Percentiles rank a stretch among this genome's conserved stretches.
These are phyloP conservation scores for Stagonosporopsis tanaceti DNA, from an alignment of 2,329 filamentous ascomycete genomes.

Conservation along the genomic window DNA sequence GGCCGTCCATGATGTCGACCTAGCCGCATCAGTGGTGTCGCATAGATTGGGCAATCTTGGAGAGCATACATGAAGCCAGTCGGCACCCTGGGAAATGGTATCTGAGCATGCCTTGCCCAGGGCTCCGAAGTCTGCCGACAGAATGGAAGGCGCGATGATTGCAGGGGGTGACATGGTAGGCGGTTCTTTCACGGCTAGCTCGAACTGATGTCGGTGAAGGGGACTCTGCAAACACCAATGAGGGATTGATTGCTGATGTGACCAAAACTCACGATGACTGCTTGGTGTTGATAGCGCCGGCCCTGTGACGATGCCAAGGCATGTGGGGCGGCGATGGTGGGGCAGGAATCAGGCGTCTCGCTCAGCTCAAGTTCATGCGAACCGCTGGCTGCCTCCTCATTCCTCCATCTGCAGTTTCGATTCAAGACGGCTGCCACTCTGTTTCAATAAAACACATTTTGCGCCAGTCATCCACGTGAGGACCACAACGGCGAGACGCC, in stretches of 20 bases:
- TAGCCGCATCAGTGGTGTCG: slow-evolving; percentile 73
- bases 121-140: slow-evolving; percentile 93
- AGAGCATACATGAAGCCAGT: slow-evolving; percentile 50
- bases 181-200: slow-evolving; percentile 20
- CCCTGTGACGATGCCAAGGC: slow-evolving; percentile 22
- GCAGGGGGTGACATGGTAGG: slow-evolving; percentile 81
- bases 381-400: slow-evolving; percentile 20
- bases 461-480: neutral
- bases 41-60: slow-evolving; percentile 1
- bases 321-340: slow-evolving; percentile 15
- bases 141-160: slow-evolving; percentile 97
- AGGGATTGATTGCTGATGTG: slow-evolving; percentile 32
- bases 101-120: slow-evolving; percentile 85
- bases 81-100: slow-evolving; percentile 85
- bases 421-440: neutral
- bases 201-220: slow-evolving; percentile 7
- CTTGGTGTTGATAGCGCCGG: slow-evolving; percentile 42
- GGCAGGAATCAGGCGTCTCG: slow-evolving; percentile 18
- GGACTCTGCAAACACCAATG: slow-evolving; percentile 26
- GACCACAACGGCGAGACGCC: neutral
- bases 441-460: slow-evolving; percentile 2
- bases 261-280: slow-evolving; percentile 39
- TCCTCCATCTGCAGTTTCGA: slow-evolving; percentile 26
- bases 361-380: slow-evolving; percentile 27
- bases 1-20: slow-evolving; percentile 98